Conservation (phyloP, 75 land plant genomes). For the Adiantum capillusveneris region DNA sequence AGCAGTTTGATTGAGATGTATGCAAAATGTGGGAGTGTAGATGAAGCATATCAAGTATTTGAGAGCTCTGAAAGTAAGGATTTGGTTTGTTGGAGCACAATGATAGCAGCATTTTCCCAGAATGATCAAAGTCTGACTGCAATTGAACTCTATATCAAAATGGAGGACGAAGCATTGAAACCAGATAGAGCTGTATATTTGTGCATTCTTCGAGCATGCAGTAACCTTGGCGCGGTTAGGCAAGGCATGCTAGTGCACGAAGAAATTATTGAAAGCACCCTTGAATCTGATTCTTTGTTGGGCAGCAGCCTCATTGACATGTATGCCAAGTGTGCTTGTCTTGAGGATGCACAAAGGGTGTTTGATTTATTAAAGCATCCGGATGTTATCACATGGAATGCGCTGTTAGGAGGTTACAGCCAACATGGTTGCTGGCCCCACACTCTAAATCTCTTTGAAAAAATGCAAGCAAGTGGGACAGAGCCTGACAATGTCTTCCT, state of each 20-base stretch:
- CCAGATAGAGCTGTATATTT: conserved; percentile 26
- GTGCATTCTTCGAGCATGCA: conserved; percentile 36
- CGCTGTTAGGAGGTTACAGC: not conserved
- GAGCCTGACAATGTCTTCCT: not conserved
- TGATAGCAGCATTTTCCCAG: conserved; percentile 55
- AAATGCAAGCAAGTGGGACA: not conserved
- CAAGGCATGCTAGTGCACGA: conserved; percentile 36
- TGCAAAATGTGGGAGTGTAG: conserved; percentile 1
- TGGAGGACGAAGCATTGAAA: conserved; percentile 18
- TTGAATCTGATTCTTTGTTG: conserved; percentile 10
- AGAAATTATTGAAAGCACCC: not conserved
- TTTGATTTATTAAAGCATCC: conserved; percentile 3
- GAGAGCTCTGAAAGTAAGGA: not conserved
- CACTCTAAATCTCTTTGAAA: not conserved
- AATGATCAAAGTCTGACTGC: conserved; percentile 32
- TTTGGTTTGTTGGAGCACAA: conserved; percentile 40
- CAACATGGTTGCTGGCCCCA: not conserved
- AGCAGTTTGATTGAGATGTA: conserved; percentile 2
- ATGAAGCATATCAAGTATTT: not conserved
- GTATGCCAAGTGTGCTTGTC: not conserved
- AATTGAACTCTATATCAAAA: conserved; percentile 26
- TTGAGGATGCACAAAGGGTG: conserved; percentile 5
- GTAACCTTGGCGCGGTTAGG: conserved; percentile 19
- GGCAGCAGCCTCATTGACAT: conserved; percentile 9
- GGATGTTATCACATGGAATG: conserved; percentile 5